Percentiles rank a stretch among this genome's conserved stretches.
These are phyloP conservation scores for Apophysomyces sp. DNA, from an alignment of 371 early-diverging fungal species.

Conservation along the genomic window DNA sequence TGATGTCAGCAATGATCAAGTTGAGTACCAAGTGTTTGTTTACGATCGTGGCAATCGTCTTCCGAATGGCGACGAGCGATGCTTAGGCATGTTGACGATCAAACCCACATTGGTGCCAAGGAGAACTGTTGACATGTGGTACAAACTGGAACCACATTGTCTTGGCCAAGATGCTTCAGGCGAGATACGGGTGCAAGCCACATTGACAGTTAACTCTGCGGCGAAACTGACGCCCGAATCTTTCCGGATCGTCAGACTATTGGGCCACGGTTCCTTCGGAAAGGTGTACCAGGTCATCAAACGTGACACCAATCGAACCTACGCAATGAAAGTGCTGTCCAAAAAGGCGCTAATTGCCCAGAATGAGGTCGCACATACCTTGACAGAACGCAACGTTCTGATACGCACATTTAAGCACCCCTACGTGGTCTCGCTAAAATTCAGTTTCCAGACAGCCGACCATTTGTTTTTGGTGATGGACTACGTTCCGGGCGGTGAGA, in stretches of 20 bases:
- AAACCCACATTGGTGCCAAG: conserved; percentile 55
- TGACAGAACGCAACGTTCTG: conserved; percentile 82
- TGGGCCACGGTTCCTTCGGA: conserved; percentile 84
- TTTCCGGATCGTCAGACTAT: conserved; percentile 71
- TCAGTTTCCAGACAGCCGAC: conserved; percentile 69
- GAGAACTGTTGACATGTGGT: conserved; percentile 68
- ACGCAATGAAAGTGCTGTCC: conserved; percentile 85
- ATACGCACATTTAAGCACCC: conserved; percentile 58
- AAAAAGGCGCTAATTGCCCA: conserved; percentile 74
- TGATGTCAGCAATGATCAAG: conserved; percentile 62
- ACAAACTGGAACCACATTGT: conserved; percentile 48
- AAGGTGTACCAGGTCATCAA: conserved; percentile 83
- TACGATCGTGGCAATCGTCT: conserved; percentile 59
- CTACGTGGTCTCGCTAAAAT: conserved; percentile 71
- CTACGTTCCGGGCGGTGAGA: conserved; percentile 81
- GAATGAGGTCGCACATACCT: conserved; percentile 73
- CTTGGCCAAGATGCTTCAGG: conserved; percentile 50
- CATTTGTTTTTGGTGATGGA: conserved; percentile 77
- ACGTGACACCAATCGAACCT: conserved; percentile 70
- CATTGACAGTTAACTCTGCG: conserved; percentile 9
- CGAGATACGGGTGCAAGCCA: conserved; percentile 66
- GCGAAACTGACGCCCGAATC: conserved; percentile 59
- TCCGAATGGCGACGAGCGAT: conserved; percentile 48
- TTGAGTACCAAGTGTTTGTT: conserved; percentile 62
- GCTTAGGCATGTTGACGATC: conserved; percentile 65